phyloP scores from a whole-genome alignment of 495 filamentous ascomycete species.

The Neurospora hispaniola region DNA sequence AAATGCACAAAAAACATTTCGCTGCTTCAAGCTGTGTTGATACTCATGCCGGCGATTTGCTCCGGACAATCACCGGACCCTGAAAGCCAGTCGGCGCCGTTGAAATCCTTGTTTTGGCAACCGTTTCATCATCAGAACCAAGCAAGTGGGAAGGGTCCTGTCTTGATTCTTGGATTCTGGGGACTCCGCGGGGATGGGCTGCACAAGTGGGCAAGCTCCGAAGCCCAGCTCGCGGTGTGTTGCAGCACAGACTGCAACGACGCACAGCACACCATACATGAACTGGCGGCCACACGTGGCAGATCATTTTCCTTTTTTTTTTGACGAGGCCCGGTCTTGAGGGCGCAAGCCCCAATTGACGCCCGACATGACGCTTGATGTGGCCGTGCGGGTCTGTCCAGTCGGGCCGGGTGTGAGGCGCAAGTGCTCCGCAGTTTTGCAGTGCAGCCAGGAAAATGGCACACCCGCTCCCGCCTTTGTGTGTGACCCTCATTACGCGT shows the following conservation, averaged over 20 bases:
- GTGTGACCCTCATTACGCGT: background rate
- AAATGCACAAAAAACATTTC: background rate
- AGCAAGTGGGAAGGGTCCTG: background rate
- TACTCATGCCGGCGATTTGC: background rate
- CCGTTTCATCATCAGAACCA: background rate
- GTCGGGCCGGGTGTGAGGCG: background rate
- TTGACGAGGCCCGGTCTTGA: background rate
- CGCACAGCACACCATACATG: background rate
- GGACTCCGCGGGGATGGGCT: background rate
- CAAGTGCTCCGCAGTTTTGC: background rate
- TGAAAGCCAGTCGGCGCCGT: background rate
- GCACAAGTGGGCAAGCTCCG: background rate
- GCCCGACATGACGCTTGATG: background rate
- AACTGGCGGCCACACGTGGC: background rate
- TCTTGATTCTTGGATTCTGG: background rate
- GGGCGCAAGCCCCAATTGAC: background rate
- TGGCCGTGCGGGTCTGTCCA: background rate
- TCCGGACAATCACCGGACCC: background rate
- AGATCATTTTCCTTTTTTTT: background rate
- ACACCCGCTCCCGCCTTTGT: background rate
- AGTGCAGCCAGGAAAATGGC: background rate
- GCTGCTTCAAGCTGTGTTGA: background rate
- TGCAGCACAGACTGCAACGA: background rate
- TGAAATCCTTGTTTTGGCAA: background rate
- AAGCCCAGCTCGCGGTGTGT: background rate